Evolutionary conservation across 139 green algal genomes (phyloP).

Genomic region (Micractinium conductrix): DNA sequence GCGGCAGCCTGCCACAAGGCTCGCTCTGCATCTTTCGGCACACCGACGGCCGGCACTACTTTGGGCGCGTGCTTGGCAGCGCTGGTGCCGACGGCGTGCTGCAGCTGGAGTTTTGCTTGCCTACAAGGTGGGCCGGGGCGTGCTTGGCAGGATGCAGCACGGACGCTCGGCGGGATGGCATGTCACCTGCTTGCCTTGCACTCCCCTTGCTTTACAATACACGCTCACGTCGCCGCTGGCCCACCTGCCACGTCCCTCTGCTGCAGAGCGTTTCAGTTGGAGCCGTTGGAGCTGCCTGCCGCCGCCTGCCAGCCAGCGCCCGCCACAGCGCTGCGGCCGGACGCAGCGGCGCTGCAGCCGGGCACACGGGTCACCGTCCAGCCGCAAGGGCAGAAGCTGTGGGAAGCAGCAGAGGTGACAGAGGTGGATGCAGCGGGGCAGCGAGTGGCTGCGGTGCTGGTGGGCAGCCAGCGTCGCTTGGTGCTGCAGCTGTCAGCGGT

Average conservation of each 20-base stretch:
- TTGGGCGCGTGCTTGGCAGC: neutral
- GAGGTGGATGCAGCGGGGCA: neutral
- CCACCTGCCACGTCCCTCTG: neutral
- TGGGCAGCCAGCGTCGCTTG: neutral
- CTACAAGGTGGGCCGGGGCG: conserved; percentile 18
- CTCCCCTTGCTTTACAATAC: too few species aligned
- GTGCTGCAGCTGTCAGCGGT: conserved; percentile 14
- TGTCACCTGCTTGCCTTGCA: too few species aligned
- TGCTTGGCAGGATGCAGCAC: too few species aligned
- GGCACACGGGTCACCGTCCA: neutral
- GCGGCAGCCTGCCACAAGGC: neutral
- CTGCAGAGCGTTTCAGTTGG: conserved; percentile 8
- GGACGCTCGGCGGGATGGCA: too few species aligned
- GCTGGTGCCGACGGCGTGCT: neutral
- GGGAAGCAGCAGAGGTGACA: conserved; percentile 19
- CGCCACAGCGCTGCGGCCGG: neutral
- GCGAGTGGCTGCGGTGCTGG: neutral
- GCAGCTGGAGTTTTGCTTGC: neutral
- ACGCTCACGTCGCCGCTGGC: too few species aligned
- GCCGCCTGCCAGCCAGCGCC: neutral
- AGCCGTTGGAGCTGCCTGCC: neutral
- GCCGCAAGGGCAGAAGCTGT: neutral
- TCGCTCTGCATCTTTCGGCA: conserved; percentile 6
- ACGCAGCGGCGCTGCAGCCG: neutral
- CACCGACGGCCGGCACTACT: conserved; percentile 24